Evolutionary conservation across 2,329 filamentous ascomycete species (phyloP).

Genomic region (Capronia epimyces): DNA sequence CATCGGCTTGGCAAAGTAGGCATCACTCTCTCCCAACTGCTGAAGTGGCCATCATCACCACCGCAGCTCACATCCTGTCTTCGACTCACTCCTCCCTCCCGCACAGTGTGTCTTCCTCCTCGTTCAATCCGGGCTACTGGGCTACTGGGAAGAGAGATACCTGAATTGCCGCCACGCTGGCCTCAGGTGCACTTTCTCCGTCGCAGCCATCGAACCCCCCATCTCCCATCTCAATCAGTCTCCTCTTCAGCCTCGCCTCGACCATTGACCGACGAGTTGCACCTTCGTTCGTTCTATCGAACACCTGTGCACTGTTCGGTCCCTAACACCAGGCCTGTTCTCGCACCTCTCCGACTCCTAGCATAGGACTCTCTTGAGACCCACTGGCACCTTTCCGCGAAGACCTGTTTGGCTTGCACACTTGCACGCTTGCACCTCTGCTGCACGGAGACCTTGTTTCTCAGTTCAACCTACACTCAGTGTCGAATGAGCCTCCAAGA

Average conservation of each 20-base stretch:
- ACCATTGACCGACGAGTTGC: not conserved
- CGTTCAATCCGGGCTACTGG: slow-evolving; percentile 8
- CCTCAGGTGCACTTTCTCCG: slow-evolving; percentile 19
- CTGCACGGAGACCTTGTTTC: not conserved
- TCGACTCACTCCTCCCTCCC: slow-evolving; percentile 7
- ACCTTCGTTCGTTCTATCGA: slow-evolving; percentile 8
- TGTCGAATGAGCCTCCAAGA: not conserved
- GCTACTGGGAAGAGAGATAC: not conserved
- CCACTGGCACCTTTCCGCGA: no score
- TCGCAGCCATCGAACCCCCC: not conserved
- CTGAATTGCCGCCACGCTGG: slow-evolving; percentile 21
- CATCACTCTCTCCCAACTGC: slow-evolving; percentile 5
- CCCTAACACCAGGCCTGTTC: not conserved
- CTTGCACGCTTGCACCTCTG: no score
- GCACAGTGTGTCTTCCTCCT: not conserved
- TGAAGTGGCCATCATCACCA: slow-evolving; percentile 20
- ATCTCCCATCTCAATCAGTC: not conserved
- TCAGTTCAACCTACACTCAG: not conserved
- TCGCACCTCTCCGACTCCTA: not conserved
- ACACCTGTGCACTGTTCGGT: slow-evolving; percentile 16
- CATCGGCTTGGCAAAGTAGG: slow-evolving; percentile 13
- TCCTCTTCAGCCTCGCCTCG: not conserved
- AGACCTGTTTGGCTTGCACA: no score
- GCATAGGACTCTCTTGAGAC: no score
- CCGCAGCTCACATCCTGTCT: slow-evolving; percentile 2